phyloP scores from a whole-genome alignment of 192 early-diverging fungal species.

The Dissophora ornata region DNA sequence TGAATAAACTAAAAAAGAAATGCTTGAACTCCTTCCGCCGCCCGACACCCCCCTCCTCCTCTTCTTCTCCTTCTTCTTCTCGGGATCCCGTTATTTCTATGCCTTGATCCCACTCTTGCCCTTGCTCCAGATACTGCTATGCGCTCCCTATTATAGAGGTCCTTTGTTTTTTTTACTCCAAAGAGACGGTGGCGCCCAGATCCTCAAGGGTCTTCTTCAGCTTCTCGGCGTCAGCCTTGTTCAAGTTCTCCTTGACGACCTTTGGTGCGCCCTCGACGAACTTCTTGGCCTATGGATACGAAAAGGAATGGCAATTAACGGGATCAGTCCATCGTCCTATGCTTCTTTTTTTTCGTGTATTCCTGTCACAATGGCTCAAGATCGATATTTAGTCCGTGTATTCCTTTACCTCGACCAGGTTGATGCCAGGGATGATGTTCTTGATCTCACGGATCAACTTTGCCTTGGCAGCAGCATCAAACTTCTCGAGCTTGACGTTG shows the following conservation, averaged over 20 bases:
- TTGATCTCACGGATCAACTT: conserved; percentile 99
- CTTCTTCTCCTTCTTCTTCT: no score
- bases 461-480: conserved; percentile 93
- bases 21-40: no score
- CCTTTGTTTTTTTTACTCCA: conserved; percentile 77
- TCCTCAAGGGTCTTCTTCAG: conserved; percentile 95
- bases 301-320: neutral
- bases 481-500: conserved; percentile 95
- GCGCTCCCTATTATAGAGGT: neutral
- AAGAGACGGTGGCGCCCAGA: conserved; percentile 90
- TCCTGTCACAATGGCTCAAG: no score
- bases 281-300: conserved; percentile 88
- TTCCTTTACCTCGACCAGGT: conserved; percentile 96
- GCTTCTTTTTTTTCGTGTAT: no score
- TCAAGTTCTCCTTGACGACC: conserved; percentile 87
- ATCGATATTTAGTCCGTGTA: no score
- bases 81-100: no score
- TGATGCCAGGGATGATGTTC: conserved; percentile 90
- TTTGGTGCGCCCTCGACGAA: conserved; percentile 98
- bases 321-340: no score
- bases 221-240: conserved; percentile 98
- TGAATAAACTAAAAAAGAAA: no score
- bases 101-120: no score
- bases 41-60: no score
- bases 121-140: neutral